Conservation (phyloP, 2,329 filamentous ascomycete genomes). For the Colletotrichum brevisporum region DNA sequence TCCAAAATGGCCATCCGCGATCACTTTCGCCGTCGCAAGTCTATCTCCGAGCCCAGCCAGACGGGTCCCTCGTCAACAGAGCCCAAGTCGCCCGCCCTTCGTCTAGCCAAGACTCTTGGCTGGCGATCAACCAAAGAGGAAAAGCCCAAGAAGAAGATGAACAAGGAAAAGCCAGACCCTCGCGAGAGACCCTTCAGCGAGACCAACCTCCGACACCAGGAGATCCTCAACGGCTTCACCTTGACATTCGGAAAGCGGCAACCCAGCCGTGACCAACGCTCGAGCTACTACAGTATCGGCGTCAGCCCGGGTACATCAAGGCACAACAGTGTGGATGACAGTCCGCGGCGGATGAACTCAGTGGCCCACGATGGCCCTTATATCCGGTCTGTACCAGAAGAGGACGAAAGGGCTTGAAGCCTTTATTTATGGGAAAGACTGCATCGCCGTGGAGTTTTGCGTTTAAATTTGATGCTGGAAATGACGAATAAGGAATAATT, state of each 20-base stretch:
- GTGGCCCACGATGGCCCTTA: constrained; percentile 19
- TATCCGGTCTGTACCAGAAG: constrained; percentile 26
- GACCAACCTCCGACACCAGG: constrained; percentile 62
- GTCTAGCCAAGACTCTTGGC: constrained; percentile 40
- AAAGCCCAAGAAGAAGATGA: constrained; percentile 46
- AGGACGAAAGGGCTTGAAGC: constrained; percentile 25
- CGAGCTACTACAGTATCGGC: constrained; percentile 36
- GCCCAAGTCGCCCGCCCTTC: constrained; percentile 34
- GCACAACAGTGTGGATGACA: constrained; percentile 51
- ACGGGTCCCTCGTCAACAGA: constrained; percentile 45
- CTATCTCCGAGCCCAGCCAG: constrained; percentile 52
- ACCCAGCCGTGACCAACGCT: constrained; percentile 27
- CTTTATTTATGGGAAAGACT: background rate
- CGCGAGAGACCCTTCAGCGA: constrained; percentile 61
- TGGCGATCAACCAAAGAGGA: constrained; percentile 46
- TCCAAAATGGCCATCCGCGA: constrained; percentile 58
- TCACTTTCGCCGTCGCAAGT: constrained; percentile 58
- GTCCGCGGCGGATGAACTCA: constrained; percentile 28
- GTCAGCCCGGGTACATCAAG: constrained; percentile 63
- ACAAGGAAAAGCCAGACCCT: constrained; percentile 51
- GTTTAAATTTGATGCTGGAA: background rate
- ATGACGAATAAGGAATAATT: background rate
- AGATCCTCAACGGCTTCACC: constrained; percentile 61
- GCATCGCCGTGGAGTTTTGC: background rate
- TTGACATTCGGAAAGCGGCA: constrained; percentile 58